A percentile compares a stretch with the other conserved stretches of the same genome.
Evolutionary conservation across 1,284 basidiomycete species (phyloP).

Genomic region (Salmacisia buchloeana): DNA sequence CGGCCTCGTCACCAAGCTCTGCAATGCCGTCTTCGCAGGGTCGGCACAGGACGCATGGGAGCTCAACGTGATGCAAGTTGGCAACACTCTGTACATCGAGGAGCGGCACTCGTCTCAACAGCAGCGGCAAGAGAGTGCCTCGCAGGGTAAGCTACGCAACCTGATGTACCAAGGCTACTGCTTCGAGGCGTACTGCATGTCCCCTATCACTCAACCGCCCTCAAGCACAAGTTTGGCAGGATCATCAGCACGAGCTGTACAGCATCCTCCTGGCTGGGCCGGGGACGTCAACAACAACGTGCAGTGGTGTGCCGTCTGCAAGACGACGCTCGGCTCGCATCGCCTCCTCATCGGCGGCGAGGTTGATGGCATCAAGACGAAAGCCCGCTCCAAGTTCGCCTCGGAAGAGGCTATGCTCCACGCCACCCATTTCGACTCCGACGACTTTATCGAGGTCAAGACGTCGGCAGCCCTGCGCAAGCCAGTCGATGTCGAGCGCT

Average conservation of each 20-base stretch:
- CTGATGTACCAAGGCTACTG: slow-evolving; percentile 57
- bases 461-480: slow-evolving; percentile 76
- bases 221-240: neutral
- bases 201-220: neutral
- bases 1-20: slow-evolving; percentile 78
- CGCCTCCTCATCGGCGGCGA: slow-evolving; percentile 88
- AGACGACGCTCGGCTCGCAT: slow-evolving; percentile 74
- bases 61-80: slow-evolving; percentile 61
- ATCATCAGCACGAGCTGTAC: neutral
- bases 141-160: neutral
- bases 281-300: slow-evolving; percentile 87
- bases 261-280: slow-evolving; percentile 58
- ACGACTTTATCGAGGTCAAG: slow-evolving; percentile 77
- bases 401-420: neutral
- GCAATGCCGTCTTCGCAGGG: slow-evolving; percentile 28
- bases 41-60: slow-evolving; percentile 63
- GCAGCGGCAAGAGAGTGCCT: slow-evolving; percentile 21
- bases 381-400: slow-evolving; percentile 10
- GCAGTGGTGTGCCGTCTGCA: slow-evolving; percentile 91
- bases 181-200: slow-evolving; percentile 78
- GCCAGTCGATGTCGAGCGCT: slow-evolving; percentile 64
- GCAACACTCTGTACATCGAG: slow-evolving; percentile 73
- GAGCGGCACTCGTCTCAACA: slow-evolving; percentile 65
- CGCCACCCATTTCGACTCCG: neutral
- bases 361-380: slow-evolving; percentile 71